Base-by-base conservation (phyloP, 2,329 filamentous ascomycete species). In the Bipolaris victoriae region DNA sequence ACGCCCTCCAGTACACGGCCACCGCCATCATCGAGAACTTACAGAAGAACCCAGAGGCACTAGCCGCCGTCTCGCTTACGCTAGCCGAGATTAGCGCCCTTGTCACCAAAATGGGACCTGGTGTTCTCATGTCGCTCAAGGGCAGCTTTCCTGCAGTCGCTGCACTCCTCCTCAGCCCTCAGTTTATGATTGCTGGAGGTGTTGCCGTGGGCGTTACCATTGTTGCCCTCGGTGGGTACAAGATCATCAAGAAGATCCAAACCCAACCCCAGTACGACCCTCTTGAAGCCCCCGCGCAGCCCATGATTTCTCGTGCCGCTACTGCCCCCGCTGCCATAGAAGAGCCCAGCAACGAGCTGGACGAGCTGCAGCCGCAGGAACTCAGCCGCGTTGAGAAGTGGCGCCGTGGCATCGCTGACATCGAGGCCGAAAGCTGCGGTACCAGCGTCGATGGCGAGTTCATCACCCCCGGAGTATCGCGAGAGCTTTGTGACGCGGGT, bases 161-260 rank as follows among this genome's bases (percentile, higher is more conserved):
- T 67, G 90, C 89, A 0, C 84, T 99, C 20, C 85, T 99, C 3
- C 88, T 91, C 0, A 93, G 90, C 55, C 95, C 95, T 0, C 92
- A 99, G 71, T 99, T 99, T 73, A 85, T 97, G 62, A 97, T 99
- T 68, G 92, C 92, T 3, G 92, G 91, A 0, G 91, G 93, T 41
- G 87, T 97, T 13, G 91, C 90, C 0, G 88, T 97, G 0, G 95
- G 95, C 13, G 88, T 97, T n/a, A 98, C 95, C 0, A 88, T 98
- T 7, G 91, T 99, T 68, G 93, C 95, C 75, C 91, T 99, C 58
- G 95, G 95, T 52, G 94, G 95, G 5, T 98, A 92, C 85, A 98
- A 97, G 79, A 97, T 99, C 75, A 88, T 99, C 78, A 96, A 97
- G 82, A 89, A 88, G 67, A 91, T 98, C 64, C 81, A 82, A 68